Conservation (phyloP, 495 filamentous ascomycete genomes). For the Aspergillus mulundensis region DNA sequence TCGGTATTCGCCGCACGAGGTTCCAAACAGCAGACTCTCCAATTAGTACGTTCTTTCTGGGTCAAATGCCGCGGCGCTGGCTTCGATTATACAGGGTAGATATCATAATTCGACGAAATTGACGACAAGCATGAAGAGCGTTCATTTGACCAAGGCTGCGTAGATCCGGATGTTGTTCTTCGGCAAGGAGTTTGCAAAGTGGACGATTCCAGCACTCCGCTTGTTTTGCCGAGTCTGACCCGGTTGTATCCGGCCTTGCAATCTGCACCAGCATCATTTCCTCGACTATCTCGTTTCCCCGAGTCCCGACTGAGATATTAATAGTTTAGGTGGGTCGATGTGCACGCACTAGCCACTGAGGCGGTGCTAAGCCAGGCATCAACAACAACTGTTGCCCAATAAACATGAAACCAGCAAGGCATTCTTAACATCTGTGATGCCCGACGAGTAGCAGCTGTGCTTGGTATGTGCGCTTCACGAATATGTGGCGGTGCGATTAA, state of each 20-base stretch:
- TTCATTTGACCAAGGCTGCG: not conserved
- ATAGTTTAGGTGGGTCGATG: conserved; percentile 9
- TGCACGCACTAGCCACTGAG: conserved; percentile 24
- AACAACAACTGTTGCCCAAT: conserved; percentile 3
- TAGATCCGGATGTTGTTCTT: not conserved
- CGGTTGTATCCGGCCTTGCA: not conserved
- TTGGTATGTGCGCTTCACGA: not conserved
- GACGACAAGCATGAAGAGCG: not conserved
- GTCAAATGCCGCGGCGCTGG: conserved; percentile 63
- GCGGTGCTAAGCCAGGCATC: conserved; percentile 22
- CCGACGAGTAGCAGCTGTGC: not conserved
- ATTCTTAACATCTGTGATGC: not conserved
- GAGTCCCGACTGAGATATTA: not conserved
- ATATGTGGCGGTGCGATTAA: not conserved
- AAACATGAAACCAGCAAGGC: not conserved
- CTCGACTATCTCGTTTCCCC: not conserved
- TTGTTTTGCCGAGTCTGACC: not conserved
- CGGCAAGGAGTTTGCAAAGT: not conserved
- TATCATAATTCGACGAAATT: not conserved
- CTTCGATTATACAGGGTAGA: conserved; percentile 55
- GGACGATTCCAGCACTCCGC: not conserved
- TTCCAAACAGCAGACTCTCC: conserved; percentile 48
- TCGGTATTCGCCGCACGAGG: conserved; percentile 55
- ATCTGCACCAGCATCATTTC: not conserved
- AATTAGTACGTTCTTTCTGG: conserved; percentile 66